phyloP scores from a whole-genome alignment of 768 basidiomycete species.

The Ephemerocybe angulata region DNA sequence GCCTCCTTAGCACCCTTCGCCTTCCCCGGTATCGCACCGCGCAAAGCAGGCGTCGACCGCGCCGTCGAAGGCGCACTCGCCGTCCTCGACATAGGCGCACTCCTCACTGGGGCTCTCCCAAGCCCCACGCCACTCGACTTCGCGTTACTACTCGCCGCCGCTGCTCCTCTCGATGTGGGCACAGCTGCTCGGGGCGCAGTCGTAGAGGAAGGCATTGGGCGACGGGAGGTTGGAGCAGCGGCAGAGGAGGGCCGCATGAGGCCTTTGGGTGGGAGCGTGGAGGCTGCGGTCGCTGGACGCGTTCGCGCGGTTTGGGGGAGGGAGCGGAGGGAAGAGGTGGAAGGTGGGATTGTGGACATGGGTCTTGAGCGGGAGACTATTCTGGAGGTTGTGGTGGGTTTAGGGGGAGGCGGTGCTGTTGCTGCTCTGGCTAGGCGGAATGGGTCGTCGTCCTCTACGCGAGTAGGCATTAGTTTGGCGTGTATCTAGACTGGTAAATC shows the following conservation, averaged over 20 bases:
- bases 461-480: neutral
- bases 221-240: neutral
- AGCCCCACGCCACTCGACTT: neutral
- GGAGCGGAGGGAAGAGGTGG: neutral
- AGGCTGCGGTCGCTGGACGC: constrained; percentile 7
- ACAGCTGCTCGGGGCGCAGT: neutral
- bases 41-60: neutral
- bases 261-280: neutral
- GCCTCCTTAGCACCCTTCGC: neutral
- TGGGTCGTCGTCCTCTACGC: constrained; percentile 11
- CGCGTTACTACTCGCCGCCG: neutral
- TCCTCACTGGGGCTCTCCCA: neutral
- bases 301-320: neutral
- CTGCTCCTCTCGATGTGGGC: no score
- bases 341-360: neutral
- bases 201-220: neutral
- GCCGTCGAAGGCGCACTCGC: neutral
- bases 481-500: neutral
- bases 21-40: neutral
- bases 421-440: neutral
- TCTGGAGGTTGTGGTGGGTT: neutral
- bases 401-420: neutral
- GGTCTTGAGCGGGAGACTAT: neutral
- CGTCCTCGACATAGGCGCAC: neutral
- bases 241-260: neutral